phyloP scores from a whole-genome alignment of 208 protist genomes.

The Trypanosoma rangeli region DNA sequence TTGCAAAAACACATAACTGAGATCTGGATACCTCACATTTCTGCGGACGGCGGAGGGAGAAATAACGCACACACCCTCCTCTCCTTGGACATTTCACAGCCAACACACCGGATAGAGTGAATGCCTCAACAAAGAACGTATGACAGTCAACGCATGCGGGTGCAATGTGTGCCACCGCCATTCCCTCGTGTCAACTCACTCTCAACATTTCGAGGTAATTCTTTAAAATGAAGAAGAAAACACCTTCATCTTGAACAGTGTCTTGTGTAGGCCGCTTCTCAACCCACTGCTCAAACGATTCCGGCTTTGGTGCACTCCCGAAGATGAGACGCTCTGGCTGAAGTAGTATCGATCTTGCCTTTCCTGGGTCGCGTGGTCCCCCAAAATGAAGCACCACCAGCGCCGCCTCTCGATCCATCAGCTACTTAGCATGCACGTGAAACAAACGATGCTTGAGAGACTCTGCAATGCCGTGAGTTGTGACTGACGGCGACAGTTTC shows the following conservation, averaged over 20 bases:
- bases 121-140: background rate
- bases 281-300: constrained; percentile 68
- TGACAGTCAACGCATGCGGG: background rate
- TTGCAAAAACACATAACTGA: too few species aligned
- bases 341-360: constrained; percentile 70
- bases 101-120: background rate
- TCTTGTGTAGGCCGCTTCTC: constrained; percentile 64
- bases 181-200: constrained; percentile 33
- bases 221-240: constrained; percentile 68
- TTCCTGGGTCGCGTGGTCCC: constrained; percentile 56
- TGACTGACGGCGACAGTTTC: background rate
- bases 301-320: constrained; percentile 53
- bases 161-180: background rate
- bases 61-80: too few species aligned
- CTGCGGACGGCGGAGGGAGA: too few species aligned
- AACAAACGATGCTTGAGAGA: background rate
- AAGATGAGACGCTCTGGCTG: constrained; percentile 76
- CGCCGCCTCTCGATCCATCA: constrained; percentile 41
- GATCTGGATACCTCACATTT: too few species aligned
- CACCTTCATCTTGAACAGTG: constrained; percentile 50
- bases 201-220: constrained; percentile 81
- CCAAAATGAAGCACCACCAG: constrained; percentile 88
- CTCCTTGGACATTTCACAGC: too few species aligned
- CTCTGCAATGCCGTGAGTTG: background rate
- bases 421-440: background rate